Evolutionary conservation across 129 eudicot genomes (phyloP).

Genomic region (Helianthus tuberosus): DNA sequence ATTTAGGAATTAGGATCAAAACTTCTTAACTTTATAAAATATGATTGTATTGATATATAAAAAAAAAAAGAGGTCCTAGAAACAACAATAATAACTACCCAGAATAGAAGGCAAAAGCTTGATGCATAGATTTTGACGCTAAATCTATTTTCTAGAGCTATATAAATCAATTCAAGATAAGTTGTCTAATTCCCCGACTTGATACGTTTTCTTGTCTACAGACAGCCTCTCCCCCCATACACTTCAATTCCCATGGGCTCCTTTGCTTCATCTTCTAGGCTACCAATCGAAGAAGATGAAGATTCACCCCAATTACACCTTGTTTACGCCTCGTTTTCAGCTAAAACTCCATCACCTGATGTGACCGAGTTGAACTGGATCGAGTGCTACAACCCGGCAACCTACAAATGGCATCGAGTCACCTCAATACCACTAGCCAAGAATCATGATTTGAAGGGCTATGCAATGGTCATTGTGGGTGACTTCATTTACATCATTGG

Average conservation of each 20-base stretch:
- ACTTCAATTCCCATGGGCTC: constrained; percentile 50
- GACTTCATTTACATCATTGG: constrained; percentile 56
- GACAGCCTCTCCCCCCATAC: constrained; percentile 16
- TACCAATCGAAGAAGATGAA: constrained; percentile 11
- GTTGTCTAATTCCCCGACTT: constrained; percentile 17
- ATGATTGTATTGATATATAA: no score
- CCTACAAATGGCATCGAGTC: constrained; percentile 44
- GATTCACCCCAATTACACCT: constrained; percentile 39
- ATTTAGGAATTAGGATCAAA: no score
- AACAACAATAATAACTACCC: not conserved
- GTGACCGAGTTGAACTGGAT: constrained; percentile 46
- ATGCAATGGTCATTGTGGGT: constrained; percentile 54
- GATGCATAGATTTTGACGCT: constrained; percentile 17
- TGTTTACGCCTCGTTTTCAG: constrained; percentile 61
- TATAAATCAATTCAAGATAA: constrained; percentile 19
- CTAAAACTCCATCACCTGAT: constrained; percentile 29
- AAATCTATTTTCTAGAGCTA: not conserved
- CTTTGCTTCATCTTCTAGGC: constrained; percentile 36
- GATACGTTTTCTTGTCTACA: constrained; percentile 12
- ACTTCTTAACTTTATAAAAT: no score
- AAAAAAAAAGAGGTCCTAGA: not conserved
- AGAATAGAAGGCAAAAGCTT: not conserved
- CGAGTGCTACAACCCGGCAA: constrained; percentile 53
- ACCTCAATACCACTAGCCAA: constrained; percentile 52
- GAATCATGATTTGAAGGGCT: constrained; percentile 46